These are phyloP conservation scores for Arachis stenosperma DNA, from an alignment of 306 rosid species.

Conservation along the genomic window DNA sequence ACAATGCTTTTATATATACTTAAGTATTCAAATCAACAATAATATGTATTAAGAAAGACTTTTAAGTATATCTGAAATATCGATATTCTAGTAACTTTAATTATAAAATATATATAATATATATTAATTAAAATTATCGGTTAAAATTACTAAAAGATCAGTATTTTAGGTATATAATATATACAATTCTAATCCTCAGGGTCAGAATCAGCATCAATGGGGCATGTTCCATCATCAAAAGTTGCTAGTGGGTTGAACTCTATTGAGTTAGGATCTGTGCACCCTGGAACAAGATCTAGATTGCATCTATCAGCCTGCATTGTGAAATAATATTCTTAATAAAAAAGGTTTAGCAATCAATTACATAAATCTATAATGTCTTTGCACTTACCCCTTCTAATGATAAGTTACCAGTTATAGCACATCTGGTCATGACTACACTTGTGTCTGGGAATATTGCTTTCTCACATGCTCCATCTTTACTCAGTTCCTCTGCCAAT, in stretches of 20 bases:
- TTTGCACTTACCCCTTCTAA: conserved; percentile 72
- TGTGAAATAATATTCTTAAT: too few relatives aligned
- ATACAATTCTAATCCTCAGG: conserved; percentile 33
- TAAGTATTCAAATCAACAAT: too few relatives aligned
- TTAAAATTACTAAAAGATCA: too few relatives aligned
- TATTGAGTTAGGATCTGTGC: conserved; percentile 78
- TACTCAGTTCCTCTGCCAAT: conserved; percentile 69
- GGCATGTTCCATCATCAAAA: conserved; percentile 89
- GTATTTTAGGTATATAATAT: too few relatives aligned
- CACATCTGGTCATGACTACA: conserved; percentile 60
- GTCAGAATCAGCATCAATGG: conserved; percentile 54
- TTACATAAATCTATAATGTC: too few relatives aligned
- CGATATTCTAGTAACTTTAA: too few relatives aligned
- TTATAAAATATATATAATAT: too few relatives aligned
- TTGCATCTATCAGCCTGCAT: conserved; percentile 86
- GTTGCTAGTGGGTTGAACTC: conserved; percentile 74
- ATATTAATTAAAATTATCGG: too few relatives aligned
- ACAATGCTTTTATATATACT: too few relatives aligned
- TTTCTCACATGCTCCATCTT: conserved; percentile 85
- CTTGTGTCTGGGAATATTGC: conserved; percentile 86
- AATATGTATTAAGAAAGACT: too few relatives aligned
- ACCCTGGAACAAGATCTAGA: conserved; percentile 68
- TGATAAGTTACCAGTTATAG: conserved; percentile 71
- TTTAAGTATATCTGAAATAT: too few relatives aligned
- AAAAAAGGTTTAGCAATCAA: too few relatives aligned